Percentiles rank a stretch among this genome's conserved stretches.
Conservation (phyloP, 352 stramenopile species). For the Pythium volutum region DNA sequence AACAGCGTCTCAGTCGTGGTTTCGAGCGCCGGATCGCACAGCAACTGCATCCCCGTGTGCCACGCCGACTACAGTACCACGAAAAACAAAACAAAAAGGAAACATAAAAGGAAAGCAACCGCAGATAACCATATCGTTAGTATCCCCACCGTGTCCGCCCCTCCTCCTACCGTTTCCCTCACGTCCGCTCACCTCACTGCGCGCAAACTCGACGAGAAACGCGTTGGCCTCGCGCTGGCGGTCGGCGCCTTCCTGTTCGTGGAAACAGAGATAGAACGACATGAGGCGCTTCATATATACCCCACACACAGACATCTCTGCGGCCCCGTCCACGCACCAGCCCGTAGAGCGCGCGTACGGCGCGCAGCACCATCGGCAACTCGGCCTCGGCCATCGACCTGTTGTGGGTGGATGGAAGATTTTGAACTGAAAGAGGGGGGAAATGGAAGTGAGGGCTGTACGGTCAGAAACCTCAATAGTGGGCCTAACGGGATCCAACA, state of each 20-base stretch:
- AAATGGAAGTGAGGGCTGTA: slow-evolving; percentile 1
- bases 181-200: slow-evolving; percentile 31
- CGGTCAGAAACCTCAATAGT: neutral
- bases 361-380: slow-evolving; percentile 48
- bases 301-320: no score
- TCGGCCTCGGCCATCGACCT: slow-evolving; percentile 17
- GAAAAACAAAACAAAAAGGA: neutral
- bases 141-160: no score
- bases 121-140: no score
- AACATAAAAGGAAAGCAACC: no score
- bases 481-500: neutral
- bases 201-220: slow-evolving; percentile 57
- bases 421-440: slow-evolving; percentile 9
- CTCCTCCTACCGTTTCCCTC: neutral
- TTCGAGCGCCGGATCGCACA: slow-evolving; percentile 48
- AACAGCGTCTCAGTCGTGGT: slow-evolving; percentile 49
- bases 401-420: neutral
- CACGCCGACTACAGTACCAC: slow-evolving; percentile 34
- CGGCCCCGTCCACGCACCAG: slow-evolving; percentile 32
- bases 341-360: slow-evolving; percentile 60
- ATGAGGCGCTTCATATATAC: no score
- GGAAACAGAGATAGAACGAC: no score
- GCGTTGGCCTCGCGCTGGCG: slow-evolving; percentile 68
- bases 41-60: slow-evolving; percentile 43
- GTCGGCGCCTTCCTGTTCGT: slow-evolving; percentile 49